A percentile compares a stretch with the other conserved stretches of the same genome.
Evolutionary conservation across 1,139 yeast species (phyloP).

Genomic region (Lodderomyces margitis): DNA sequence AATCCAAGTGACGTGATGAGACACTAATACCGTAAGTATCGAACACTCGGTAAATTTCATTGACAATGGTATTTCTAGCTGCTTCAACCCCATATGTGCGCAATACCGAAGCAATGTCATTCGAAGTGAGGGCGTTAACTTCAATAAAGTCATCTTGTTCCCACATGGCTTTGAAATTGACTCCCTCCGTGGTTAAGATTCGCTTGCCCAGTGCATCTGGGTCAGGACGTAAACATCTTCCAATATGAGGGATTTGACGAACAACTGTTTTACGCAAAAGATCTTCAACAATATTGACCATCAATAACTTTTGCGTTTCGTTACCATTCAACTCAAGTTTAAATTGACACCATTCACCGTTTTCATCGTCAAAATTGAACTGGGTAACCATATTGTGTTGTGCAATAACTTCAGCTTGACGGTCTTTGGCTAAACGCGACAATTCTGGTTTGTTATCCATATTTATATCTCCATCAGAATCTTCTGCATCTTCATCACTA

Average conservation of each 20-base stretch:
- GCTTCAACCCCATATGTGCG: conserved; percentile 98
- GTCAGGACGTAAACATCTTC: conserved; percentile 87
- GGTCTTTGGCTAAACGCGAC: conserved; percentile 68
- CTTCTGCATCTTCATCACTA: conserved; percentile 20
- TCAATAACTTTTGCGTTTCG: conserved; percentile 85
- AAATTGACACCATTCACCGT: conserved; percentile 93
- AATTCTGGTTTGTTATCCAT: conserved; percentile 23
- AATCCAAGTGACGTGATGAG: conserved; percentile 88
- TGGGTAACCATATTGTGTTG: conserved; percentile 69
- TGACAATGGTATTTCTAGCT: conserved; percentile 94
- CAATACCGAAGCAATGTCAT: conserved; percentile 89
- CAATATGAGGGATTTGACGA: conserved; percentile 87
- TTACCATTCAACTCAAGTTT: conserved; percentile 74
- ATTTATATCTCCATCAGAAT: conserved; percentile 26
- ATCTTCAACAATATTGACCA: conserved; percentile 95
- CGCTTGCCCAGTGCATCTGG: conserved; percentile 56
- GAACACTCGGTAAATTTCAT: conserved; percentile 94
- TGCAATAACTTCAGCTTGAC: conserved; percentile 79
- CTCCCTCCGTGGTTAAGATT: conserved; percentile 93
- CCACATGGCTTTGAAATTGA: conserved; percentile 97
- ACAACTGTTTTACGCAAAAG: conserved; percentile 89
- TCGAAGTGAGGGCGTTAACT: conserved; percentile 83
- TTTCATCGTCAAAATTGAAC: conserved; percentile 85
- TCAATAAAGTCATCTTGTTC: conserved; percentile 90
- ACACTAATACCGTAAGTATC: conserved; percentile 95